Conservation (phyloP, 2,329 filamentous ascomycete species). For the Fusarium subtropicale region DNA sequence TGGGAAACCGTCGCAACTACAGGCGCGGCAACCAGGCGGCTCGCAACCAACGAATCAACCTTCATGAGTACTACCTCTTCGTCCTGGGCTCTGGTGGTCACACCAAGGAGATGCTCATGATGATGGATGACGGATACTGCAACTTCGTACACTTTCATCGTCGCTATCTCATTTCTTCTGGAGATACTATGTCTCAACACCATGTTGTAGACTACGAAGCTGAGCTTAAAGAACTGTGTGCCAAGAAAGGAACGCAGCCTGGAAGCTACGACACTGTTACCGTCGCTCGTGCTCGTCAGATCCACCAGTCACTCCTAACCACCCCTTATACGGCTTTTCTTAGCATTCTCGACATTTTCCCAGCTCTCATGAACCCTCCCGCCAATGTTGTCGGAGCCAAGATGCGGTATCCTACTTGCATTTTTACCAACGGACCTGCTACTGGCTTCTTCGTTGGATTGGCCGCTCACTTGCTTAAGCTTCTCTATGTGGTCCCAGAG, state of each 20-base stretch:
- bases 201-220: conserved; percentile 70
- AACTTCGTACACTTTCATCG: conserved; percentile 69
- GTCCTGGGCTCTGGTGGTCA: conserved; percentile 94
- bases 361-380: conserved; percentile 61
- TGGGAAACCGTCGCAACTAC: conserved; percentile 33
- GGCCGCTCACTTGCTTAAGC: conserved; percentile 61
- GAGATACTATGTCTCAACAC: conserved; percentile 74
- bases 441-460: conserved; percentile 82
- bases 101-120: conserved; percentile 92
- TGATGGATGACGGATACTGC: conserved; percentile 73
- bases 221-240: conserved; percentile 46
- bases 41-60: neutral
- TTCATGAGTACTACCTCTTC: conserved; percentile 72
- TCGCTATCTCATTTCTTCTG: conserved; percentile 83
- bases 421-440: conserved; percentile 89
- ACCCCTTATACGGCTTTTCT: conserved; percentile 75
- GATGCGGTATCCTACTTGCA: conserved; percentile 73
- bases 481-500: conserved; percentile 58
- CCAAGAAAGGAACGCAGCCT: conserved; percentile 31
- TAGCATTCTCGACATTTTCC: conserved; percentile 73
- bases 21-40: conserved; percentile 29
- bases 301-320: conserved; percentile 84
- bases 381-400: conserved; percentile 36
- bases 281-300: conserved; percentile 80
- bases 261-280: conserved; percentile 72